Conservation (phyloP, 2,329 filamentous ascomycete species). For the Canariomyces notabilis region DNA sequence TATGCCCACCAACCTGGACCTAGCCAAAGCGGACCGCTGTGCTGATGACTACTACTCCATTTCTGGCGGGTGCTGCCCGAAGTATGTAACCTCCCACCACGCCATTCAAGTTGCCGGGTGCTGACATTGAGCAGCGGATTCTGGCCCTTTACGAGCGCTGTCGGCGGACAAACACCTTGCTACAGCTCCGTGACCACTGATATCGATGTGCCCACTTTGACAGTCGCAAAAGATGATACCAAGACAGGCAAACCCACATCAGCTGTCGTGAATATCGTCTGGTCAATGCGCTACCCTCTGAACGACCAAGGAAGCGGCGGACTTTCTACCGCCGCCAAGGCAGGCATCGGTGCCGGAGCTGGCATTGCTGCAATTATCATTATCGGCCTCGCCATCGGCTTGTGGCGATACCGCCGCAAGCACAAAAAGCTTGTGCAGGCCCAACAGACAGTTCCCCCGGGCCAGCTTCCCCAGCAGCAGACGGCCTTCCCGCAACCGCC, state of each 20-base stretch:
- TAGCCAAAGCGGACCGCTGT: constrained; percentile 17
- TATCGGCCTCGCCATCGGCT: constrained; percentile 17
- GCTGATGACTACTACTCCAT: constrained; percentile 28
- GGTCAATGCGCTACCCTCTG: constrained; percentile 27
- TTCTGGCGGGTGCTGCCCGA: constrained; percentile 26
- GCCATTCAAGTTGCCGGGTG: background rate
- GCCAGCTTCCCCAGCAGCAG: constrained; percentile 2
- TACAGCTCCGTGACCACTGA: constrained; percentile 23
- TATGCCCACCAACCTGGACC: constrained; percentile 11
- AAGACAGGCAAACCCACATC: constrained; percentile 24
- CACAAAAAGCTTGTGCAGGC: constrained; percentile 14
- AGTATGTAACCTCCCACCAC: constrained; percentile 13
- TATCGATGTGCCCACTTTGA: constrained; percentile 20
- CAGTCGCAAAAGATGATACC: constrained; percentile 17
- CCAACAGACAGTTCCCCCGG: background rate
- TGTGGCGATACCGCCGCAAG: constrained; percentile 19
- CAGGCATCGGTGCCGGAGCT: constrained; percentile 19
- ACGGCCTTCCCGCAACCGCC: constrained; percentile 2
- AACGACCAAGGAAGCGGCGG: constrained; percentile 5
- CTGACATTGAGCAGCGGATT: constrained; percentile 19
- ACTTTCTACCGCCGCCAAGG: constrained; percentile 19
- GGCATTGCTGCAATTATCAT: constrained; percentile 19
- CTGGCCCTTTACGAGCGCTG: constrained; percentile 24
- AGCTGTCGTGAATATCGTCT: constrained; percentile 28
- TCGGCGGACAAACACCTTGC: constrained; percentile 28